Conservation (phyloP, 1,284 basidiomycete species). For the Austroboletus niveus region DNA sequence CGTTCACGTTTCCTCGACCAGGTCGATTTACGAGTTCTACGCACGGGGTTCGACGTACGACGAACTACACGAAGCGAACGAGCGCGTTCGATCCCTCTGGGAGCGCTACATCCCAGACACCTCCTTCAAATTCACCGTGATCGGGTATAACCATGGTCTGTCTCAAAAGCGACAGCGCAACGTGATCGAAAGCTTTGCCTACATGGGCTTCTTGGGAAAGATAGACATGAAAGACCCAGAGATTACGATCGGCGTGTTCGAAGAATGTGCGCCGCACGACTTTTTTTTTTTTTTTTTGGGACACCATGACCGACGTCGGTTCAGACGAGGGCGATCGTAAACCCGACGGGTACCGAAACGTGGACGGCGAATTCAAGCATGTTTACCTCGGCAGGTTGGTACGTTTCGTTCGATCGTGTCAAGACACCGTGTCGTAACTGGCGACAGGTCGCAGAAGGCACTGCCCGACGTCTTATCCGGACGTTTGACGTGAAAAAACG, state of each 20-base stretch:
- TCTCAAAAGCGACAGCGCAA: constrained; percentile 61
- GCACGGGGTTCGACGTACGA: constrained; percentile 67
- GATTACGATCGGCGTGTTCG: constrained; percentile 77
- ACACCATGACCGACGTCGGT: too few relatives aligned
- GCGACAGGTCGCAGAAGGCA: constrained; percentile 66
- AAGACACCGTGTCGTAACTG: neutral
- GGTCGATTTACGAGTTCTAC: constrained; percentile 78
- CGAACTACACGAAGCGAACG: constrained; percentile 64
- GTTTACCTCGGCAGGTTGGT: constrained; percentile 87
- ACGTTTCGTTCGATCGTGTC: constrained; percentile 42
- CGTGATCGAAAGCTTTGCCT: constrained; percentile 80
- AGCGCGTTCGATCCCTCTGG: constrained; percentile 52
- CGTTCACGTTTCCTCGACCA: constrained; percentile 30
- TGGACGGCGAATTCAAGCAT: constrained; percentile 66
- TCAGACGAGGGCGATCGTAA: constrained; percentile 50
- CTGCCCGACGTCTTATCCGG: constrained; percentile 65
- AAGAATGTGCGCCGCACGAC: constrained; percentile 72
- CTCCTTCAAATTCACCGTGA: constrained; percentile 82
- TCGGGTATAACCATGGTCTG: constrained; percentile 75
- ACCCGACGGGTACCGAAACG: constrained; percentile 49
- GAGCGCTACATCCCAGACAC: constrained; percentile 57
- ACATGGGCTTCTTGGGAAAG: constrained; percentile 81
- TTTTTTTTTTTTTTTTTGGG: too few relatives aligned
- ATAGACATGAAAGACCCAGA: constrained; percentile 86
- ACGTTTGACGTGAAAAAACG: constrained; percentile 90